Conservation (phyloP, 768 basidiomycete genomes). For the Cystofilobasidium capitatum region DNA sequence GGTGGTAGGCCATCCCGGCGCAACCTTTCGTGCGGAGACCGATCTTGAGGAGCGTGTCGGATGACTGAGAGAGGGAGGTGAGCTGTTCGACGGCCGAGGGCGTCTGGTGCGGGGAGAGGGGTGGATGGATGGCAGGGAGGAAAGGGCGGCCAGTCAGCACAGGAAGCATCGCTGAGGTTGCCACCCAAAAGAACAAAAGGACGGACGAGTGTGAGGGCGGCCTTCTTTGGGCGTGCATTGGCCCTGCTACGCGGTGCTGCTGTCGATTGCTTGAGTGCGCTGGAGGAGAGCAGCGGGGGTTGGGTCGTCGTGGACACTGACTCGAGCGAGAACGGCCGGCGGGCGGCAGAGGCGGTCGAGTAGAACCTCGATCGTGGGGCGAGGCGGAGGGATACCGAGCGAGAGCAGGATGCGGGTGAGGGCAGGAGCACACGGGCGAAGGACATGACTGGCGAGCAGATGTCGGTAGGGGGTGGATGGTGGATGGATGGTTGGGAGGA, state of each 20-base stretch:
- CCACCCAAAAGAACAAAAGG: too few relatives aligned
- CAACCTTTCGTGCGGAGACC: conserved; percentile 97
- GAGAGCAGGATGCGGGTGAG: too few relatives aligned
- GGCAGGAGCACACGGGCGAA: not conserved
- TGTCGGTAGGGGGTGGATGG: too few relatives aligned
- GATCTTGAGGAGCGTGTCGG: conserved; percentile 54
- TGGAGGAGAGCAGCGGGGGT: not conserved
- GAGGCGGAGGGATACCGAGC: not conserved
- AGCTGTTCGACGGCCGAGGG: conserved; percentile 14
- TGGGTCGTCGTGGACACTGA: not conserved
- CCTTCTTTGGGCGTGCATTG: conserved; percentile 39
- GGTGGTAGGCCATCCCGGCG: conserved; percentile 77
- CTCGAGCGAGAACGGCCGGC: conserved; percentile 2
- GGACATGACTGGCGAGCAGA: too few relatives aligned
- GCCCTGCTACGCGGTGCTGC: conserved; percentile 9
- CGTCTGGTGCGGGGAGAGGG: not conserved
- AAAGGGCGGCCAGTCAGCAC: not conserved
- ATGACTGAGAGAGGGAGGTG: not conserved
- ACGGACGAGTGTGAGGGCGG: conserved; percentile 41
- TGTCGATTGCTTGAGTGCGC: not conserved
- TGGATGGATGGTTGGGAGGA: too few relatives aligned
- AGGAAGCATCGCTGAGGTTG: not conserved
- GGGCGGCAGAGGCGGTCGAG: not conserved
- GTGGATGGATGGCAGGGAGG: not conserved
- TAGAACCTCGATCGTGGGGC: not conserved